Evolutionary conservation across 1,139 yeast genomes (phyloP), one percentile per base, ranked within the genome.

Genomic region (Meyerozyma carpophila): DNA sequence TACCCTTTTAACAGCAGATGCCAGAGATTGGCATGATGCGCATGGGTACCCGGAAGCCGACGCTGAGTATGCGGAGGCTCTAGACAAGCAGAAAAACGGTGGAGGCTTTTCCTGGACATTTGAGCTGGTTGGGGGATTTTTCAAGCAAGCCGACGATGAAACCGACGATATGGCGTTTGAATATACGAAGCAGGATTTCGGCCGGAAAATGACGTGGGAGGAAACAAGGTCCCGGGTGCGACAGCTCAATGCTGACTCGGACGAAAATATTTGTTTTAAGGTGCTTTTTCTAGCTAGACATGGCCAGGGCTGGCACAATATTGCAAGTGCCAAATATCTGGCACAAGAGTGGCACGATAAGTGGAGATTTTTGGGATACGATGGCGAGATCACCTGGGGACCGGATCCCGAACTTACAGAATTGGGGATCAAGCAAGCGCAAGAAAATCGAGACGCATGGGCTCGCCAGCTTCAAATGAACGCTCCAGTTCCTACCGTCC

Each of bases 301-400:
- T 55, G 94, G 94, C 8, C 86, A 85, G 61, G 94, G 94, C 0
- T 78, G 70, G 62, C 93, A 85, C 56, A 86, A 86, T 52, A 65
- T 74, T 18, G 87, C 84, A 2, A 75, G 77, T 40, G 66, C 65
- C 26, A 73, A 75, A 48, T 82, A 81, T 57, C 84, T 89, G n/a
- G 60, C 70, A 32, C 62, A 70, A n/a, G 76, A 62, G 20, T 84
- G 91, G 91, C 71, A 77, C 52, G 60, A 57, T 1, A 73, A 81
- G 49, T 84, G 85, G 84, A 68, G 85, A 18, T 69, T 67, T 47
- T 50, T 75, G 38, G 74, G 74, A 5, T 77, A 80, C 2, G 82
- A 79, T 53, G 87, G 81, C 4, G 75, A 70, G 37, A 58, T 78
- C 18, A 63, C 60, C 2, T 82, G 85, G 85, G 88, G 82, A 0